Base-by-base conservation (phyloP, 805 yeast species). In the Metschnikowia colocasiae region DNA sequence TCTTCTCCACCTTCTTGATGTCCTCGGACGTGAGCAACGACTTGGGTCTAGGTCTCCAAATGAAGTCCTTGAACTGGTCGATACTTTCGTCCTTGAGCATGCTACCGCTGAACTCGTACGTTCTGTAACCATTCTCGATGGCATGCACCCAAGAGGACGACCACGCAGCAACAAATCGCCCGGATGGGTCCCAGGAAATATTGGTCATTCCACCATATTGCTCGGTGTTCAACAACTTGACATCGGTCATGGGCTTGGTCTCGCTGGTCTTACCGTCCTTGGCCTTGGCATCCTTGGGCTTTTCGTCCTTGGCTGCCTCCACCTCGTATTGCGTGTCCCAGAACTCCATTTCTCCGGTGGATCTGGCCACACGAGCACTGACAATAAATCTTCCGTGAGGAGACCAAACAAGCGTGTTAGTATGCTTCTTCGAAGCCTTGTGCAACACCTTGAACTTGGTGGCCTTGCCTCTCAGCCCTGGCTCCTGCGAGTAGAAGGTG, bases 11-110 rank as follows among this genome's bases (percentile, higher is more conserved):
- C 78, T 84, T 85, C 85, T 89, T 88, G 75, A 81, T 81, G 67
- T 88, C 95, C 56, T 81, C 85, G 59, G 83, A 81, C 51, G 83
- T 74, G 63, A 94, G 80, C 55, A 83, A 68, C 2, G 90, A 77
- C 16, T 79, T 80, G 43, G 99, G 99, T 73, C 99, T 84, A 61
- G 98, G 98, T 76, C 99, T 87, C 99, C 99, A 94, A 52, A 81
- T 75, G 61, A 92, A 87, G 52, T 87, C 91, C 71, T 83, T 87
- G 80, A 94, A 89, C 47, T 83, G 86, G 59, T 87, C 94, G 51
- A 87, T 67, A 20, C 78, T 67, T 61, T 91, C 96, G 59, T 87
- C 94, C 57, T 83, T 82, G 51, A 88, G 67, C 55, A 82, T 56
- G 56, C 74, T 76, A 61, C 99, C 99, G 42, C 86, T 83, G 67